Base-by-base conservation (phyloP, 2,329 filamentous ascomycete genomes). In the Zalaria sp. region DNA sequence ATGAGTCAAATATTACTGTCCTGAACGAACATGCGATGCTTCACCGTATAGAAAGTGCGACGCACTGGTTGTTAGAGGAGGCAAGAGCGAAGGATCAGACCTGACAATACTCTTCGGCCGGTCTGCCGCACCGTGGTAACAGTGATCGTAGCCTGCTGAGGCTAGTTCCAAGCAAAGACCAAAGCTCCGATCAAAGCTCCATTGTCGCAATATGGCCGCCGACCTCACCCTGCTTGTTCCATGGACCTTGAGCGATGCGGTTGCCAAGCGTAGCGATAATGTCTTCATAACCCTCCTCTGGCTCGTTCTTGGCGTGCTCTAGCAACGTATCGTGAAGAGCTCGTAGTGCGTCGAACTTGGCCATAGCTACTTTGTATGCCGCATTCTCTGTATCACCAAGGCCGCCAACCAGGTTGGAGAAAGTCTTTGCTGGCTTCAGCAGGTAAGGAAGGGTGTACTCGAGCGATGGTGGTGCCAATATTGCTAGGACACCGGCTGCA, bases 371-470 rank as follows among this genome's bases (percentile, higher is more conserved):
- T 46, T 68, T 67, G 57, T 73, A 77, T 3, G 73, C 72, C 2
- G 71, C 65, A 47, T 68, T 73, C 50, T 77, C 71, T 1, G 67
- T 59, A 50, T 77, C 74, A 2, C 70, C 72, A 6, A 67, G 61
- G 6, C 74, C 73, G 9, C 70, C 72, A 0, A 76, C 73, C n/a
- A 77, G 63, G 41, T 73, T 74, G 8, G 68, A 67, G 45, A 73
- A 76, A 0, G 68, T 70, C 27, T 69, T 68, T 1, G 74, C 67
- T 3, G 73, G 72, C 41, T 69, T 71, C 42, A 78, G 65, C 2
- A 79, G 59, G 49, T 71, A 75, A 0, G 74, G 73, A 0, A 78
- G 54, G 1, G 76, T 61, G 2, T 63, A 63, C 40, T 60, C 68
- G 43, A 67, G 60, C 37, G 63, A 71, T 38, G 60, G 68, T 0